Evolutionary conservation across 371 early-diverging fungal genomes (phyloP), one percentile per base, ranked within the genome.

Genomic region (Mortierella sp.): DNA sequence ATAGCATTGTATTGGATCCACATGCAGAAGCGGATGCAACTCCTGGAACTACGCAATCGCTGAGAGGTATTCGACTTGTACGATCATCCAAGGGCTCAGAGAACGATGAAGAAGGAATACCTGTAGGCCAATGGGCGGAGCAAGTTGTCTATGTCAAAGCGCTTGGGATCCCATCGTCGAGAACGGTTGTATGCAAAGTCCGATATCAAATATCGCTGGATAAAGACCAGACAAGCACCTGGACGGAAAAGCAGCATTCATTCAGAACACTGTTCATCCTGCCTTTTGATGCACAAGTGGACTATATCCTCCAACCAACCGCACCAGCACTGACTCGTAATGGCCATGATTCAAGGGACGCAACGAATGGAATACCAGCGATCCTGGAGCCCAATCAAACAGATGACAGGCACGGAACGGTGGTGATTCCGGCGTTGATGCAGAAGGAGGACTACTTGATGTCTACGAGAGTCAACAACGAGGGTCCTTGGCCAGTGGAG

Each of bases 401-500:
- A 21, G 77, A 76, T 43, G 65, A 60, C 22, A 50, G 48, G 3
- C 54, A 64, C 31, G 70, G 66, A 14, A 54, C 69, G 2, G 60
- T 76, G 43, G 14, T 65, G 34, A 61, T 76, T 21, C 77, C 77
- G 22, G 77, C 77, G 0, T 50, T 76, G 47, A 69, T 58, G 1
- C 66, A 65, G 9, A 44, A 50, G 19, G 70, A 76, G 24, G 24
- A 47, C 9, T 76, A 76, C 17, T 37, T 76, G 49, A 54, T 76
- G 60, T 65, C 77, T 16, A 69, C 77, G 3, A 57, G 69, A 10
- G 57, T 76, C 37, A 68, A 69, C 37, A 76, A 69, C 27, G 77
- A 76, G 25, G 77, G 77, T 3, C 70, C 77, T 0, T 76, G 77
- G 77, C 66, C 70, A 1, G 66, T 76, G 5, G 57, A 76, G 37